Percentiles rank a stretch among this genome's conserved stretches.
Evolutionary conservation across 2,329 filamentous ascomycete genomes (phyloP).

Genomic region (Xylaria arbuscula): DNA sequence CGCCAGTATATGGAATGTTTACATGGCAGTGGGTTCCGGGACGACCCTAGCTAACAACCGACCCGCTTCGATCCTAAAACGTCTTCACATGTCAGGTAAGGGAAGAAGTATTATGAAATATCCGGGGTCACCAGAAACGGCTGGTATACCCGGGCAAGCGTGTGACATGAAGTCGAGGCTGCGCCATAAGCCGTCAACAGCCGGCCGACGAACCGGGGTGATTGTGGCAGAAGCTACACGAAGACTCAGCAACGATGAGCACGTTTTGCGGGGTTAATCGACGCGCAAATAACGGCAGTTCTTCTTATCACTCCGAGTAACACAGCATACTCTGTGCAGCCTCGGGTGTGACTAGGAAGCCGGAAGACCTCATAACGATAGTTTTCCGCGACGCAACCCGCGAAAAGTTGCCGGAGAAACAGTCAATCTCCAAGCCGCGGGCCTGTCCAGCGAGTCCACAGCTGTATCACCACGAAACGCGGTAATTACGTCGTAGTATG

Average conservation of each 20-base stretch:
- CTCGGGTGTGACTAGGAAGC: background rate
- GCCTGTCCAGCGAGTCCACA: background rate
- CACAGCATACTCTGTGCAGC: slow-evolving; percentile 14
- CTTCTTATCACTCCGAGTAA: background rate
- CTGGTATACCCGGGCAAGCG: background rate
- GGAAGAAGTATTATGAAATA: slow-evolving; percentile 7
- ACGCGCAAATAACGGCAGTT: background rate
- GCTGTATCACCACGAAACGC: background rate
- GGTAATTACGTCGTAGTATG: slow-evolving; percentile 3
- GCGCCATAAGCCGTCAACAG: background rate
- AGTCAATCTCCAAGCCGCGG: background rate
- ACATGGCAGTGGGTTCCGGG: background rate
- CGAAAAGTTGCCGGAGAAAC: background rate
- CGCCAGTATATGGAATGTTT: background rate
- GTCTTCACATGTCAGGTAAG: background rate
- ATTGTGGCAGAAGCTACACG: background rate
- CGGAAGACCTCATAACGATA: background rate
- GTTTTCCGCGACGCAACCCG: background rate
- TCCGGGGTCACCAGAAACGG: slow-evolving; percentile 5
- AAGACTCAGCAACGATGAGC: slow-evolving; percentile 8
- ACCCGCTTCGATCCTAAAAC: background rate
- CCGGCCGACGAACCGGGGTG: background rate
- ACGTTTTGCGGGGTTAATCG: background rate
- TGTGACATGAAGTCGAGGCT: slow-evolving; percentile 6
- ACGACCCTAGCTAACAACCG: background rate